A percentile compares a stretch with the other conserved stretches of the same genome.
Conservation (phyloP, 345 rosid genomes). For the Arabis hirsuta region DNA sequence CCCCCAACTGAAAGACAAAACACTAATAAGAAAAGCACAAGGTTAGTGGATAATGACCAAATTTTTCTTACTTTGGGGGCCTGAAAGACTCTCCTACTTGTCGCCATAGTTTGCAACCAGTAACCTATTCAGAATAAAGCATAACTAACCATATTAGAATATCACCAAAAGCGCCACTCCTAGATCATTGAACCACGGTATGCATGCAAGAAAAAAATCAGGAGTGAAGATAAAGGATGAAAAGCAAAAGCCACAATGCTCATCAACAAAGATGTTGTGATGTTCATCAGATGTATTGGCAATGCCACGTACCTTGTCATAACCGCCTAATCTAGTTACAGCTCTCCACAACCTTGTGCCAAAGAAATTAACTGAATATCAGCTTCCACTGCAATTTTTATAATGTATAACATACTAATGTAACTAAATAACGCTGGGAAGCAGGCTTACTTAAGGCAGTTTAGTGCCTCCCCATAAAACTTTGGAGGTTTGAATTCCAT, state of each 20-base stretch:
- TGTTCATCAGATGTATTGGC: slow-evolving; percentile 16
- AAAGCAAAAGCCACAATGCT: slow-evolving; percentile 1
- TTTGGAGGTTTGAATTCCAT: slow-evolving; percentile 89
- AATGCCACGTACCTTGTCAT: slow-evolving; percentile 73
- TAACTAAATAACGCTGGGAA: slow-evolving; percentile 22
- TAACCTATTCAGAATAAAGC: slow-evolving; percentile 61
- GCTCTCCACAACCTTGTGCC: slow-evolving; percentile 79
- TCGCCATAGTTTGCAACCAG: slow-evolving; percentile 85
- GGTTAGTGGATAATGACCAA: slow-evolving; percentile 8
- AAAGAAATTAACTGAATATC: slow-evolving; percentile 22
- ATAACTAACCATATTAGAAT: background rate
- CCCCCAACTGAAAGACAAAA: slow-evolving; percentile 10
- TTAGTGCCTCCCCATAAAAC: slow-evolving; percentile 85
- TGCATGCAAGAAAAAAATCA: background rate
- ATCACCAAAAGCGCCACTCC: background rate
- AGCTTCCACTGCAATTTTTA: slow-evolving; percentile 32
- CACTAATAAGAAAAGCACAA: slow-evolving; percentile 25
- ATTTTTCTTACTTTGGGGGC: slow-evolving; percentile 88
- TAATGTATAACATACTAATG: slow-evolving; percentile 5
- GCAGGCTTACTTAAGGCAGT: slow-evolving; percentile 76
- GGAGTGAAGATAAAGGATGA: background rate
- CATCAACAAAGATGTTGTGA: slow-evolving; percentile 16
- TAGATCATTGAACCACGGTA: slow-evolving; percentile 11
- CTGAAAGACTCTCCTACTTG: slow-evolving; percentile 95
- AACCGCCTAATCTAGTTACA: slow-evolving; percentile 87